Base-by-base conservation (phyloP, 306 rosid species). In the Vigna mungo region DNA sequence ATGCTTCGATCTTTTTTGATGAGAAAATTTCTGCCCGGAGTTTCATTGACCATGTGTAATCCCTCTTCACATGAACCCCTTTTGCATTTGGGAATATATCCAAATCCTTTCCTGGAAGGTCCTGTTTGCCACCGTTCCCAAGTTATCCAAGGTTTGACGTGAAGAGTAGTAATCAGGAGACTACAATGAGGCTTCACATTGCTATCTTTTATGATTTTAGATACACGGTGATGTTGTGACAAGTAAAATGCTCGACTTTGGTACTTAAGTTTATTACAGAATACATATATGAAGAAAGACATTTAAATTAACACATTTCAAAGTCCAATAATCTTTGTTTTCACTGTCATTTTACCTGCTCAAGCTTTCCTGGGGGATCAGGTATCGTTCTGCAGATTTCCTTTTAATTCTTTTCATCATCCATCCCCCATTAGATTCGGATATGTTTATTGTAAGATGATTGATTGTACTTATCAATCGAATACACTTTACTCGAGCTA, bases 101-200 rank as follows among this genome's bases (percentile, higher is more conserved):
- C 83, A 71, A 39, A 39, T 62, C 69, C 82, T 78, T 70, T 53
- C 86, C 74, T 72, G 55, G 79, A 77, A 74, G 72, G 81, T 77
- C 64, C 74, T 76, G 67, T 84, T 75, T 37, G 64, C 72, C 67
- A 68, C 68, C 71, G 85, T 83, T 89, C 86, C 89, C 90, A 61
- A 81, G 66, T 79, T 68, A 83, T 88, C 64, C 52, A 62, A 80
- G 91, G 85, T 86, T 87, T 79, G 71, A 77, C 44, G 77, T 75
- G 90, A 80, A 86, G 84, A 81, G 84, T 77, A 74, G 85, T 68
- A 88, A 74, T 85, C 83, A 72, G 83, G 84, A 84, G 93, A 84
- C 85, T 82, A 78, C 88, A 86, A 84, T 85, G 89, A 89, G 89
- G 91, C 86, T 82, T 87, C 85, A 76, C 87, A 85, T 72, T 89